Percentiles rank a stretch among this genome's conserved stretches.
Evolutionary conservation across 1,284 basidiomycete species (phyloP).

Genomic region (Cryptococcus sp.): DNA sequence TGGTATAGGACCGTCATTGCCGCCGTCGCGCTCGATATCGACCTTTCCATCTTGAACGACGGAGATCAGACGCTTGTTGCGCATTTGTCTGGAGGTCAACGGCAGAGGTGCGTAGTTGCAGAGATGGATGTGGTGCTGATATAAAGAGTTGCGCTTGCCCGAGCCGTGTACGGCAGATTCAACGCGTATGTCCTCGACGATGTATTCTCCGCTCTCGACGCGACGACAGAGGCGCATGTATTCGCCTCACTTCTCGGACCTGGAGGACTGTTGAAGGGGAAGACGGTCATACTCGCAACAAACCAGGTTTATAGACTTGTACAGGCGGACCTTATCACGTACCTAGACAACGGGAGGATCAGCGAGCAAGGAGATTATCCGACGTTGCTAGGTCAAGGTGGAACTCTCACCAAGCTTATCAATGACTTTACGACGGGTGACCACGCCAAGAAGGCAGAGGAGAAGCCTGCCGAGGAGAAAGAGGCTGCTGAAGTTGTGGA

Average conservation of each 20-base stretch:
- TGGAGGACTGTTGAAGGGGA: constrained; percentile 7
- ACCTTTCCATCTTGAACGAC: constrained; percentile 63
- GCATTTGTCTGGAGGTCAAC: constrained; percentile 60
- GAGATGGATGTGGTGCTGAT: too few species aligned
- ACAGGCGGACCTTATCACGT: constrained; percentile 9
- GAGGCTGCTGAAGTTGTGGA: constrained; percentile 1
- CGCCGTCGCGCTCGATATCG: constrained; percentile 63
- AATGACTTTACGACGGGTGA: constrained; percentile 8
- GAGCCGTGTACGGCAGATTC: constrained; percentile 49
- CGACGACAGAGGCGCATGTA: constrained; percentile 35
- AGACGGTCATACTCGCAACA: constrained; percentile 13
- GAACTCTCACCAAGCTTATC: constrained; percentile 8
- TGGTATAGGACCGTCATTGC: constrained; percentile 66
- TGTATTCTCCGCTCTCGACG: constrained; percentile 75
- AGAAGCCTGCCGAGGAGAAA: constrained; percentile 30
- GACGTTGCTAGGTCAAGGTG: constrained; percentile 2
- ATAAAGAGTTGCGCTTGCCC: constrained; percentile 24
- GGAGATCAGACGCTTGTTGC: constrained; percentile 52
- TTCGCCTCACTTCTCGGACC: constrained; percentile 14
- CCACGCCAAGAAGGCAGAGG: constrained; percentile 2
- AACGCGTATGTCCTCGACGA: constrained; percentile 74
- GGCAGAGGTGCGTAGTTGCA: constrained; percentile 55
- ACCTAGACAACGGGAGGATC: constrained; percentile 7
- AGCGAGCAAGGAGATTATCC: constrained; percentile 14
- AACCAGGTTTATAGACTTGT: constrained; percentile 18